Evolutionary conservation across 768 basidiomycete genomes (phyloP).

Genomic region (Jaapia argillacea): DNA sequence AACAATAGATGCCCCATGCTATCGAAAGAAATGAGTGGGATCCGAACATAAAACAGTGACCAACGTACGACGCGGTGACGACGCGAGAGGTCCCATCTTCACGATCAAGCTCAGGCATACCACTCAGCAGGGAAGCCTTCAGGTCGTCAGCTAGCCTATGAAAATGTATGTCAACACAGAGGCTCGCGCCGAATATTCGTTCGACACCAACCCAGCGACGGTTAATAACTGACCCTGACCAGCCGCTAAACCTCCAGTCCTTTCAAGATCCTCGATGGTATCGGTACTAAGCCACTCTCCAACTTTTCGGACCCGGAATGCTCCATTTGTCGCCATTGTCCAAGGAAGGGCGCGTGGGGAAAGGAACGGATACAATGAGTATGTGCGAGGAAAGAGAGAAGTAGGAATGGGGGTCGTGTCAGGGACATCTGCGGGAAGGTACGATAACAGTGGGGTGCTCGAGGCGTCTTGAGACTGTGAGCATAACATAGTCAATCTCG

Average conservation of each 20-base stretch:
- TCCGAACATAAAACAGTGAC: neutral
- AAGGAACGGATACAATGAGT: constrained; percentile 63
- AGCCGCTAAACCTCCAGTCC: constrained; percentile 27
- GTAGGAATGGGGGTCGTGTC: constrained; percentile 2
- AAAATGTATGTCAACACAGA: no score
- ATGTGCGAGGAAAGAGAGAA: constrained; percentile 25
- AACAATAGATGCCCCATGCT: constrained; percentile 60
- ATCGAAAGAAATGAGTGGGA: constrained; percentile 5
- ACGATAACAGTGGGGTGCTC: constrained; percentile 9
- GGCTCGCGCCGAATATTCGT: no score
- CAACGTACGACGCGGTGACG: constrained; percentile 16
- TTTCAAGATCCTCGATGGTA: constrained; percentile 22
- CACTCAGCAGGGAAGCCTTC: no score
- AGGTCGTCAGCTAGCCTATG: no score
- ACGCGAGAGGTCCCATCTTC: no score
- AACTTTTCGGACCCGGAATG: constrained; percentile 54
- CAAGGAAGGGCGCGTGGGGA: constrained; percentile 39
- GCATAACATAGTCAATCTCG: no score
- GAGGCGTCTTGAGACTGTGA: no score
- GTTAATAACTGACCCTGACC: constrained; percentile 24
- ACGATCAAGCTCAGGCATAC: no score
- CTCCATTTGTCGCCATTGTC: constrained; percentile 29
- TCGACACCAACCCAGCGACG: constrained; percentile 27
- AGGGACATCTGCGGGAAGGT: constrained; percentile 9
- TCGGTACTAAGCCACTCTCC: constrained; percentile 44